Conservation (phyloP, 1,284 basidiomycete species). For the Austroboletus niveus region DNA sequence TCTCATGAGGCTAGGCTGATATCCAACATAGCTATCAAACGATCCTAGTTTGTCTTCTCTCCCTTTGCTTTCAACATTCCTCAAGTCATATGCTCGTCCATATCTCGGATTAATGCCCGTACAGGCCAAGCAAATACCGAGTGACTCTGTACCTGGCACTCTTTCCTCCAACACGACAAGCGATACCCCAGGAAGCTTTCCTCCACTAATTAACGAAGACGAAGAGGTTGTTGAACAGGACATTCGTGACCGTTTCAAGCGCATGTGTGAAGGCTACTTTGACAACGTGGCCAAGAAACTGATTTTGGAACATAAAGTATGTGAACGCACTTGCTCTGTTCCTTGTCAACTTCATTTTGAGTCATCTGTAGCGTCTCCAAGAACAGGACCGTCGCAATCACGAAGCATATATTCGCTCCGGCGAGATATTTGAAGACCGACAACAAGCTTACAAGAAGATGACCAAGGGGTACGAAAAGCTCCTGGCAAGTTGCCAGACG, state of each 20-base stretch:
- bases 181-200: constrained; percentile 41
- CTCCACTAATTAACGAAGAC: constrained; percentile 46
- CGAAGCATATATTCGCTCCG: constrained; percentile 97
- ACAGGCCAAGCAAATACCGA: constrained; percentile 54
- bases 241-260: constrained; percentile 84
- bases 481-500: constrained; percentile 85
- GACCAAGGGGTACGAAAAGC: constrained; percentile 92
- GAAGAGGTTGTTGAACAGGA: constrained; percentile 82
- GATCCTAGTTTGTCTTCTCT: constrained; percentile 85
- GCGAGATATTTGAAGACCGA: constrained; percentile 98
- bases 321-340: constrained; percentile 20
- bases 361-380: constrained; percentile 72
- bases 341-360: neutral
- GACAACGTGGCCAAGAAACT: constrained; percentile 90
- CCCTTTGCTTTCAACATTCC: constrained; percentile 79
- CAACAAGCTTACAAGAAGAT: constrained; percentile 99
- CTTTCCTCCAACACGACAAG: constrained; percentile 45
- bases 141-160: constrained; percentile 51
- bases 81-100: constrained; percentile 81
- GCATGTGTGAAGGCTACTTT: constrained; percentile 93
- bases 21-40: constrained; percentile 65
- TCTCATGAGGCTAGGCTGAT: constrained; percentile 4
- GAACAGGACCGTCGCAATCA: constrained; percentile 96
- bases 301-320: constrained; percentile 85
- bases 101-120: constrained; percentile 72